These are phyloP conservation scores for Magnaporthales sp. DNA, from an alignment of 2,329 filamentous ascomycete species.

Conservation along the genomic window DNA sequence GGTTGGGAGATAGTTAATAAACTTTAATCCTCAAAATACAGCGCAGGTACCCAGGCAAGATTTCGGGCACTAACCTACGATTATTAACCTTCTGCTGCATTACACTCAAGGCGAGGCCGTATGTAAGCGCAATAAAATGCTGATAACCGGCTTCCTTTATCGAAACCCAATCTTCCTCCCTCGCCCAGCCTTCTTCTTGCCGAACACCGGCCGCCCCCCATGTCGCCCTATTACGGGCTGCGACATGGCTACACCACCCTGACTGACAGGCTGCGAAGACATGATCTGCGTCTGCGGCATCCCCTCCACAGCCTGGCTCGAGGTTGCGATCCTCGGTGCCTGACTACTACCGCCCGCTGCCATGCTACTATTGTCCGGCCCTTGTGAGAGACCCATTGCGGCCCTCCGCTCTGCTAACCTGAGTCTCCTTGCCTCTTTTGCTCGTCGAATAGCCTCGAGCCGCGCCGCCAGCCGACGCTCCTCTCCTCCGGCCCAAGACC, in stretches of 20 bases:
- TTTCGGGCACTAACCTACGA: neutral
- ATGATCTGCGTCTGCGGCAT: neutral
- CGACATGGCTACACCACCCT: neutral
- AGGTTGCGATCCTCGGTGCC: neutral
- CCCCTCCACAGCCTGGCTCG: neutral
- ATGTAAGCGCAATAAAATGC: neutral
- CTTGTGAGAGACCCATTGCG: neutral
- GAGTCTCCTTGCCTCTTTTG: neutral
- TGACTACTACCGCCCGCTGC: neutral
- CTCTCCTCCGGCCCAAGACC: neutral
- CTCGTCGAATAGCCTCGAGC: neutral
- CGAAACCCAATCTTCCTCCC: conserved; percentile 1
- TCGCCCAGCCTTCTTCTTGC: neutral
- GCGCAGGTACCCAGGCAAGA: neutral
- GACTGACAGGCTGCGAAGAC: neutral
- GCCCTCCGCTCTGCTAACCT: neutral
- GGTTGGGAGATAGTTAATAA: too few relatives aligned
- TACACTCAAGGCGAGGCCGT: neutral
- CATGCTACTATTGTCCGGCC: neutral
- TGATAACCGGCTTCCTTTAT: neutral
- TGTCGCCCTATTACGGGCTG: conserved; percentile 1
- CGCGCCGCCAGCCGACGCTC: neutral
- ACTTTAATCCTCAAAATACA: neutral
- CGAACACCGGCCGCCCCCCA: neutral
- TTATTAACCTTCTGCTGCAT: neutral